Evolutionary conservation across 202 grass and related monocot genomes (phyloP), one percentile per base, ranked within the genome.

Genomic region (Panicum hallii): DNA sequence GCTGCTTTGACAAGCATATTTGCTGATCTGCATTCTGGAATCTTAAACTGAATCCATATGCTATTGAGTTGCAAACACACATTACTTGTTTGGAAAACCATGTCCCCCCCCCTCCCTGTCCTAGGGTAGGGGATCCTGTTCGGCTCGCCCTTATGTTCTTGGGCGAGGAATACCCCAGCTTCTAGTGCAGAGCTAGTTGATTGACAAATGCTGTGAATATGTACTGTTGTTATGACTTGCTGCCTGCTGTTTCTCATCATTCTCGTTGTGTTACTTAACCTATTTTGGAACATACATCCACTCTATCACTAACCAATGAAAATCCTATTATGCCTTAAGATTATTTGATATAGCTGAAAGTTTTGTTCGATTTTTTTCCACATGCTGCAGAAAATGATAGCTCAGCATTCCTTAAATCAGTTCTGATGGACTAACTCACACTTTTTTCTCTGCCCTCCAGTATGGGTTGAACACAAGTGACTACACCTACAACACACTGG

Each of bases 401-500:
- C 63, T 71, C 16, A 7, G 7, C 78, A 69, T 46, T 28, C 16
- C 7, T 26, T 43, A 60, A 38, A 71, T 45, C 70, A 3, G 14
- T 30, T 65, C 26, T 14, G 23, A 74, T 50, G 0, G 20, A 83
- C 48, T 75, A 55, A 81, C 80, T 52, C 0, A 14, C n/a, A 14
- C n/a, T 23, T 61, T 76, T 81, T 46, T 70, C 54, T 60, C 16
- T 40, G 7, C 23, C 38, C 40, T 89, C 54, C 23, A 86, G 88
- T 89, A 86, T 45, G 88, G 88, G 11, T 81, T 89, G 72, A 86
- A 77, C 88, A 86, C 88, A 5, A 77, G 28, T 11, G 40, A 49
- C 38, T 82, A 85, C 65, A 72, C 55, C 64, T 78, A 89, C 72
- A 77, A 76, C 47, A 82, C 88, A 58, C 7, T 82, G 47, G 83